These are phyloP conservation scores for Candida sphagnicola DNA, from an alignment of 805 yeast genomes.

Conservation along the genomic window DNA sequence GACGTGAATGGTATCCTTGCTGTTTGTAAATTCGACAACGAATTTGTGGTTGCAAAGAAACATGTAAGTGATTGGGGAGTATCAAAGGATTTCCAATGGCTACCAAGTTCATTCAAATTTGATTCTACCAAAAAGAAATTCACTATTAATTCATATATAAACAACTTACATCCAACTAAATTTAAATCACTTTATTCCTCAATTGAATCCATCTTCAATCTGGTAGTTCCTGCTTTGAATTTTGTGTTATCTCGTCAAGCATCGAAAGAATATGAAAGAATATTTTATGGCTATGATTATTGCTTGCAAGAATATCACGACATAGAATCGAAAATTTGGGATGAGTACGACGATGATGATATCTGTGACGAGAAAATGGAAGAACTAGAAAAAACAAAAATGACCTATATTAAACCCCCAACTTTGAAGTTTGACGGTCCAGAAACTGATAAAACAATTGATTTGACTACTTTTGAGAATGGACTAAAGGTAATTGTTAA, in stretches of 20 bases:
- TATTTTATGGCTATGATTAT: constrained; percentile 13
- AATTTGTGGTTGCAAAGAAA: constrained; percentile 10
- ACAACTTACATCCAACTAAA: constrained; percentile 34
- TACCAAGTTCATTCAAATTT: constrained; percentile 24
- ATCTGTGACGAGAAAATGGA: constrained; percentile 7
- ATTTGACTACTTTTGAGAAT: constrained; percentile 13
- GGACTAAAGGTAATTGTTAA: constrained; percentile 34
- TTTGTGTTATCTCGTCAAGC: constrained; percentile 20
- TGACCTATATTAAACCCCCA: constrained; percentile 8
- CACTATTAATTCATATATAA: constrained; percentile 33
- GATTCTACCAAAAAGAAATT: constrained; percentile 7
- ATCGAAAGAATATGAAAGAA: constrained; percentile 13
- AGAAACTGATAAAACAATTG: constrained; percentile 9
- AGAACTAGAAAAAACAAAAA: constrained; percentile 8
- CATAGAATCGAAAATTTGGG: constrained; percentile 6
- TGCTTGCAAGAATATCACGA: constrained; percentile 13
- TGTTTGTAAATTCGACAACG: constrained; percentile 9
- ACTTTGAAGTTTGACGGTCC: constrained; percentile 6
- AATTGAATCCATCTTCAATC: constrained; percentile 27
- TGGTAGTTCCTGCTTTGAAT: constrained; percentile 28
- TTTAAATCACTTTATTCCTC: constrained; percentile 21
- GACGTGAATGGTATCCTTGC: constrained; percentile 4
- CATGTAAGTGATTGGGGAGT: constrained; percentile 11
- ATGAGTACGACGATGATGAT: constrained; percentile 6
- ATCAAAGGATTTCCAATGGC: constrained; percentile 33